These are phyloP conservation scores for Guyanaporus albipodus DNA, from an alignment of 768 basidiomycete genomes.

Conservation along the genomic window DNA sequence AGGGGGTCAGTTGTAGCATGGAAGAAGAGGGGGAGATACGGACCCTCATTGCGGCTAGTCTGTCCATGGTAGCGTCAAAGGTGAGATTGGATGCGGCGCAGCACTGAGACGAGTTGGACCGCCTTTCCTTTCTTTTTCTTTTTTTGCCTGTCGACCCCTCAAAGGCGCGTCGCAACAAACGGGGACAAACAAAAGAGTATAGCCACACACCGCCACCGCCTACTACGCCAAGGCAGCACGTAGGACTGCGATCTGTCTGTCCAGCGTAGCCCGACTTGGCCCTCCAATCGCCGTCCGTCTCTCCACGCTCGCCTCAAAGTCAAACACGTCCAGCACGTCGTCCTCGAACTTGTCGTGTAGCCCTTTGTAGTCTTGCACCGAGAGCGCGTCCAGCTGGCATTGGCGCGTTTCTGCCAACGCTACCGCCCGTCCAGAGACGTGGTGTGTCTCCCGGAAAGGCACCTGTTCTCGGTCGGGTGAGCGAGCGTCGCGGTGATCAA, in stretches of 20 bases:
- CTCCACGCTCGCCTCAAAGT: constrained; percentile 96
- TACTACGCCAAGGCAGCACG: constrained; percentile 38
- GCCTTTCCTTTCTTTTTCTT: neutral
- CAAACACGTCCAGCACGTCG: constrained; percentile 81
- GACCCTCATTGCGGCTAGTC: constrained; percentile 85
- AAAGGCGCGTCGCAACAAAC: constrained; percentile 13
- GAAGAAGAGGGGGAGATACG: constrained; percentile 17
- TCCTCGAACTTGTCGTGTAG: constrained; percentile 75
- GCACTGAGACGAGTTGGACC: too few species aligned
- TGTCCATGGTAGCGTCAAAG: constrained; percentile 57
- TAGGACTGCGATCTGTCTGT: constrained; percentile 78
- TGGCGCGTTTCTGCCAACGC: constrained; percentile 84
- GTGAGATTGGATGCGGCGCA: too few species aligned
- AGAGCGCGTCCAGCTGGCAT: constrained; percentile 78
- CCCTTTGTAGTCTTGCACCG: constrained; percentile 71
- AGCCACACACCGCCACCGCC: constrained; percentile 9
- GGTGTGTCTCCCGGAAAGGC: constrained; percentile 98
- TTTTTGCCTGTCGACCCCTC: neutral
- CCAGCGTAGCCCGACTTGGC: constrained; percentile 78
- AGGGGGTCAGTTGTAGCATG: constrained; percentile 4
- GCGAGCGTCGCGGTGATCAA: neutral
- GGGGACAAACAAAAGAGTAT: constrained; percentile 20
- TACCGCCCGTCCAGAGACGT: constrained; percentile 94
- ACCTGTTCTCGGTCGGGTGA: constrained; percentile 48
- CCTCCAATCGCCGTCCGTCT: constrained; percentile 90